These are phyloP conservation scores for Annulohypoxylon stygium DNA, from an alignment of 495 filamentous ascomycete genomes.

Conservation along the genomic window DNA sequence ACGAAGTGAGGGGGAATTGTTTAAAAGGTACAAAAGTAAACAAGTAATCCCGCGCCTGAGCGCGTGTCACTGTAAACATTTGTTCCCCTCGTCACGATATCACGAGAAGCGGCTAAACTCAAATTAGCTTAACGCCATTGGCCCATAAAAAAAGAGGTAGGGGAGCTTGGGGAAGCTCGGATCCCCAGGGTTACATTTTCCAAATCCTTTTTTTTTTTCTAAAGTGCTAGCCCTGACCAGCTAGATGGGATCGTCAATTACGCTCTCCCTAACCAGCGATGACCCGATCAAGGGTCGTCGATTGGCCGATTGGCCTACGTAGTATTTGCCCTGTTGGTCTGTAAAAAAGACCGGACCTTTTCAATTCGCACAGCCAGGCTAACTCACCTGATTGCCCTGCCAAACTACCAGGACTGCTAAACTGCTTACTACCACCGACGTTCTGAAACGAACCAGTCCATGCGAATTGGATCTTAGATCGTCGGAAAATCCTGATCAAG, in stretches of 20 bases:
- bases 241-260: constrained; percentile 40
- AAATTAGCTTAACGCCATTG: constrained; percentile 34
- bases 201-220: constrained; percentile 27
- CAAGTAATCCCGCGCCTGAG: constrained; percentile 39
- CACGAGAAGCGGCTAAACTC: constrained; percentile 45
- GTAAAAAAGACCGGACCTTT: constrained; percentile 21
- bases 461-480: constrained; percentile 40
- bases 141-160: constrained; percentile 1
- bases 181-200: constrained; percentile 43
- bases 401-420: background rate
- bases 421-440: constrained; percentile 23
- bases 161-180: constrained; percentile 38
- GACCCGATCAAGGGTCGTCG: constrained; percentile 31
- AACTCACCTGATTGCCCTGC: constrained; percentile 38
- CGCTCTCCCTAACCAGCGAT: constrained; percentile 36
- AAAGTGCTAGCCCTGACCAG: constrained; percentile 35
- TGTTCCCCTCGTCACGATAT: constrained; percentile 40
- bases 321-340: background rate
- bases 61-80: constrained; percentile 48
- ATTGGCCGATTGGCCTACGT: constrained; percentile 45
- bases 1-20: constrained; percentile 11
- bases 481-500: constrained; percentile 43
- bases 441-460: constrained; percentile 44
- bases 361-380: constrained; percentile 37
- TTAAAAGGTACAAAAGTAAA: constrained; percentile 47